A percentile compares a stretch with the other conserved stretches of the same genome.
Evolutionary conservation across 1,284 basidiomycete species (phyloP).

Genomic region (Cryptococcus sp.): DNA sequence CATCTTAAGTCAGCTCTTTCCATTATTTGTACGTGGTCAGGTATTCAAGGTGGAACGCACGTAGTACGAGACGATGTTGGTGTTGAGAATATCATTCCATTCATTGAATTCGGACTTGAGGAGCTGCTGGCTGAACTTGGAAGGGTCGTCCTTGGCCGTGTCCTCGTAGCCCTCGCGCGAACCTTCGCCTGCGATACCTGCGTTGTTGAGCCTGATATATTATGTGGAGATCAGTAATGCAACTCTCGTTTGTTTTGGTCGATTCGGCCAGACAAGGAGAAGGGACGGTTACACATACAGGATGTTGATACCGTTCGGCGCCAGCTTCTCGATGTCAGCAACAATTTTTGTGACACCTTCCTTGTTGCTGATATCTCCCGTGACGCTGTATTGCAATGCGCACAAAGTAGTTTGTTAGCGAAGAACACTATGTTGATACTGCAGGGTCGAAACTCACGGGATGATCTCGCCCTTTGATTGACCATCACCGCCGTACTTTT

Average conservation of each 20-base stretch:
- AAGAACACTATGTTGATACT: neutral
- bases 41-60: constrained; percentile 17
- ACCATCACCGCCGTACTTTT: constrained; percentile 39
- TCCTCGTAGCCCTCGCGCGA: constrained; percentile 30
- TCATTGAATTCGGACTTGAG: constrained; percentile 33
- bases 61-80: constrained; percentile 38
- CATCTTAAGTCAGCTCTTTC: neutral
- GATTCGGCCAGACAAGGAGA: neutral
- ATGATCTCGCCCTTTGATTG: constrained; percentile 37
- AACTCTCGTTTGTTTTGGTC: neutral
- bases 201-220: constrained; percentile 38
- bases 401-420: neutral
- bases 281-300: constrained; percentile 18
- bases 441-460: constrained; percentile 25
- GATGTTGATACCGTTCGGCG: constrained; percentile 40
- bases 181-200: constrained; percentile 45
- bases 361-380: constrained; percentile 41
- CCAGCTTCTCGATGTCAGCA: constrained; percentile 32
- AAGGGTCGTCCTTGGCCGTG: constrained; percentile 22
- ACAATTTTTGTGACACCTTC: constrained; percentile 36
- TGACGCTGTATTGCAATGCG: constrained; percentile 11
- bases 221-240: neutral
- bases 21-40: neutral
- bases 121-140: constrained; percentile 32
- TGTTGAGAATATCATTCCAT: constrained; percentile 30